Conservation (phyloP, 2,329 filamentous ascomycete genomes). For the Aspergillus phoenicis region DNA sequence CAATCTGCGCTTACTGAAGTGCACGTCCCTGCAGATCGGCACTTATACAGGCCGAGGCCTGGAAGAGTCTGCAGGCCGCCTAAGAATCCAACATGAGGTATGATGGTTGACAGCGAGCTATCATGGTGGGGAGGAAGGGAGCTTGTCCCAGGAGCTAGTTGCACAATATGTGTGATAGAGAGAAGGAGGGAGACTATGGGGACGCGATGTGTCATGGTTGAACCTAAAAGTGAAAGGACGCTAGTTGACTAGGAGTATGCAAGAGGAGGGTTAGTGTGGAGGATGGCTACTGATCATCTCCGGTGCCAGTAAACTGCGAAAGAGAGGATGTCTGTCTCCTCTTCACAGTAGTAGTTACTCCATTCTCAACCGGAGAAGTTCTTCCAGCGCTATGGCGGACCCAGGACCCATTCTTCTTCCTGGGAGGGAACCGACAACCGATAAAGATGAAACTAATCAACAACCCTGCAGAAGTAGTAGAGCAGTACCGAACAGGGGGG, state of each 20-base stretch:
- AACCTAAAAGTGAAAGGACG: neutral
- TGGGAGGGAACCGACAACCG: too few relatives aligned
- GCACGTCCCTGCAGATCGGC: conserved; percentile 19
- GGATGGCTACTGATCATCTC: neutral
- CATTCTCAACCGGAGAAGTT: too few relatives aligned
- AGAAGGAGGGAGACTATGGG: neutral
- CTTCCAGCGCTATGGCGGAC: too few relatives aligned
- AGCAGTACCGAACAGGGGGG: neutral
- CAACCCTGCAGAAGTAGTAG: neutral
- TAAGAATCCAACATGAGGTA: neutral
- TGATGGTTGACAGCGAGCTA: neutral
- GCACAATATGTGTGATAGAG: neutral
- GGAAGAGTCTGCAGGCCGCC: neutral
- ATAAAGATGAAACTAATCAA: neutral
- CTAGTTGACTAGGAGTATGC: neutral
- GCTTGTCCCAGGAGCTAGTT: neutral
- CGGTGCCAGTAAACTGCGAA: neutral
- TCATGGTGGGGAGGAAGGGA: neutral
- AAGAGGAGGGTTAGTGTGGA: neutral
- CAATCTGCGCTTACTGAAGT: conserved; percentile 2
- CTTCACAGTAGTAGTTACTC: neutral
- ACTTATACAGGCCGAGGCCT: neutral
- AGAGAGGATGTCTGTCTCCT: neutral
- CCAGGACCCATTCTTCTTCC: too few relatives aligned
- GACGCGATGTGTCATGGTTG: conserved; percentile 4